phyloP scores from a whole-genome alignment of 2,329 filamentous ascomycete genomes.

The Cordyceps cateniannulata region DNA sequence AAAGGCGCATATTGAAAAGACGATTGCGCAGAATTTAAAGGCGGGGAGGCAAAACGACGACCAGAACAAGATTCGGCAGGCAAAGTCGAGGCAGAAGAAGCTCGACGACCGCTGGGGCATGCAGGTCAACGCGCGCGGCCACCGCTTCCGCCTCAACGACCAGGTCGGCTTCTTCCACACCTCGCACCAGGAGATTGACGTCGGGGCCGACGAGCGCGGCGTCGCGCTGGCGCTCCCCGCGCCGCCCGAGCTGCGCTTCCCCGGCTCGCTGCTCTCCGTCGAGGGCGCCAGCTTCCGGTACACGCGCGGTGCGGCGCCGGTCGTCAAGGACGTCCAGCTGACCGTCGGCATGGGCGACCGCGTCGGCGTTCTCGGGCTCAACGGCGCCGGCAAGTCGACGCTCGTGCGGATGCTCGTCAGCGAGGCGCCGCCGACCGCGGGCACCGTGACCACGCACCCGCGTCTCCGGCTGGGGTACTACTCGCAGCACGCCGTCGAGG shows the following conservation, averaged over 20 bases:
- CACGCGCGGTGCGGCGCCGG: constrained; percentile 25
- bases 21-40: constrained; percentile 67
- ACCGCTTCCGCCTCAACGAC: constrained; percentile 77
- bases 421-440: constrained; percentile 49
- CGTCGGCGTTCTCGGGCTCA: constrained; percentile 69
- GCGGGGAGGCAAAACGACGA: constrained; percentile 72
- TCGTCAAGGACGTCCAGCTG: constrained; percentile 59
- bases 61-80: constrained; percentile 80
- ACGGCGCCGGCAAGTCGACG: constrained; percentile 78
- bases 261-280: constrained; percentile 64
- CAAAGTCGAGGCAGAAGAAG: constrained; percentile 77
- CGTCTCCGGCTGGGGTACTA: constrained; percentile 68
- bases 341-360: constrained; percentile 68
- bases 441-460: constrained; percentile 59
- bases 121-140: constrained; percentile 64
- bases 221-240: constrained; percentile 54
- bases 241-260: constrained; percentile 65
- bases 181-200: constrained; percentile 61
- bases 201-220: constrained; percentile 56
- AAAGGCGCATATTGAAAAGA: constrained; percentile 72
- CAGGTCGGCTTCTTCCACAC: constrained; percentile 54
- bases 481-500: constrained; percentile 71
- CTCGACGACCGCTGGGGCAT: constrained; percentile 76
- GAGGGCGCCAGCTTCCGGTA: constrained; percentile 66
- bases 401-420: constrained; percentile 66